phyloP scores from a whole-genome alignment of 176 grass and related monocot species.

The Cocos nucifera region DNA sequence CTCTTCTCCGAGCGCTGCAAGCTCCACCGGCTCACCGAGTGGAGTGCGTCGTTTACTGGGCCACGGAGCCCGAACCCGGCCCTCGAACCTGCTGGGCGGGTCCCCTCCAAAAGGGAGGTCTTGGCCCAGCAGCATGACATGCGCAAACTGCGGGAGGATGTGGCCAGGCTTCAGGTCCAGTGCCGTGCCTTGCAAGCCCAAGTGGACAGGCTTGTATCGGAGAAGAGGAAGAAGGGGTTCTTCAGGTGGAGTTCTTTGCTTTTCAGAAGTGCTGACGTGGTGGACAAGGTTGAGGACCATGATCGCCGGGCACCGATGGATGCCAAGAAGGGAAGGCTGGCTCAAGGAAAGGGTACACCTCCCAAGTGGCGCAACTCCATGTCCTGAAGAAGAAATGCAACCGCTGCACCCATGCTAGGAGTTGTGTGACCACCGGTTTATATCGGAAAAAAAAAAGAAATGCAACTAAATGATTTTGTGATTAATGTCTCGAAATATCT shows the following conservation, averaged over 20 bases:
- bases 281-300: constrained; percentile 48
- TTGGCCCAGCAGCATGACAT: constrained; percentile 80
- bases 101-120: constrained; percentile 73
- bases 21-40: constrained; percentile 70
- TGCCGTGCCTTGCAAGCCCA: constrained; percentile 74
- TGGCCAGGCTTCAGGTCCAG: constrained; percentile 70
- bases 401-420: no score
- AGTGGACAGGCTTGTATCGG: constrained; percentile 46
- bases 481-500: no score
- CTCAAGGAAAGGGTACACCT: constrained; percentile 22
- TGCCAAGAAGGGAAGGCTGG: constrained; percentile 34
- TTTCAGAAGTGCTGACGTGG: constrained; percentile 40
- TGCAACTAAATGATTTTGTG: no score
- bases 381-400: constrained; percentile 28
- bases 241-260: constrained; percentile 79
- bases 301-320: constrained; percentile 45
- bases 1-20: constrained; percentile 92
- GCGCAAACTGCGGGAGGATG: constrained; percentile 74
- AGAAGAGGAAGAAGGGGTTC: constrained; percentile 47
- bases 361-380: constrained; percentile 61
- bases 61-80: constrained; percentile 45
- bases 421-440: no score
- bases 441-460: neutral
- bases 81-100: constrained; percentile 50
- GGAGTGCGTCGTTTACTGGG: constrained; percentile 55